phyloP scores from a whole-genome alignment of 2,329 filamentous ascomycete genomes.

The Ceratocystis ficicola region DNA sequence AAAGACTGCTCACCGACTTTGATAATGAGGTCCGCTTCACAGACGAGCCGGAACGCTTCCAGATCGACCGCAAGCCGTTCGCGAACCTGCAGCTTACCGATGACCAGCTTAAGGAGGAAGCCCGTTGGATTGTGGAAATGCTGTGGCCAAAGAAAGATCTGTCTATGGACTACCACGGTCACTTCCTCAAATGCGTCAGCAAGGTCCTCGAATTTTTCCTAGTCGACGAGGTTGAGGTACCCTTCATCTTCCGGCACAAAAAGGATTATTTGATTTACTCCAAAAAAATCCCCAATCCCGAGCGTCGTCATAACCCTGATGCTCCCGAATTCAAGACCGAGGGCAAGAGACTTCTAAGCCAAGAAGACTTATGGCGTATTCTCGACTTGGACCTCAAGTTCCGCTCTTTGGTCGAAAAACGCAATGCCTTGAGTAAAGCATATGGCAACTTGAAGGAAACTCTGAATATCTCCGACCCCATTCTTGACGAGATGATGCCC shows the following conservation, averaged over 20 bases:
- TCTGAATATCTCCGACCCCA: conserved; percentile 53
- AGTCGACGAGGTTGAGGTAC: conserved; percentile 85
- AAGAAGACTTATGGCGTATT: conserved; percentile 90
- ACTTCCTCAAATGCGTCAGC: conserved; percentile 76
- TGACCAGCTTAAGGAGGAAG: conserved; percentile 82
- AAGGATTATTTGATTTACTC: conserved; percentile 95
- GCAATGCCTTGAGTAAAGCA: conserved; percentile 68
- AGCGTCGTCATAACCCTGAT: conserved; percentile 53
- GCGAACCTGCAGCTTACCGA: conserved; percentile 66
- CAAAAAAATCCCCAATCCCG: conserved; percentile 52
- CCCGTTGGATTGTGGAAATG: conserved; percentile 79
- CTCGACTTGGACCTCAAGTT: conserved; percentile 93
- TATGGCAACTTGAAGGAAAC: conserved; percentile 58
- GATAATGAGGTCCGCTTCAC: conserved; percentile 81
- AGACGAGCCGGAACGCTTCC: conserved; percentile 89
- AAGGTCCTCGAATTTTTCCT: conserved; percentile 95
- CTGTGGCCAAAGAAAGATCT: conserved; percentile 81
- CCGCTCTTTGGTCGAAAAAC: conserved; percentile 81
- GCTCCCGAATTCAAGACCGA: conserved; percentile 59
- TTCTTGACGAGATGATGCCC: conserved; percentile 72
- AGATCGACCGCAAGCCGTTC: conserved; percentile 81
- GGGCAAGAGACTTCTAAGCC: conserved; percentile 79
- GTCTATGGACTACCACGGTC: conserved; percentile 56
- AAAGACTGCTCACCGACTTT: conserved; percentile 89
- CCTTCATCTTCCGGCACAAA: conserved; percentile 95